These are phyloP conservation scores for Oryza coarctata DNA, from an alignment of 176 grass and related monocot genomes.

Conservation along the genomic window DNA sequence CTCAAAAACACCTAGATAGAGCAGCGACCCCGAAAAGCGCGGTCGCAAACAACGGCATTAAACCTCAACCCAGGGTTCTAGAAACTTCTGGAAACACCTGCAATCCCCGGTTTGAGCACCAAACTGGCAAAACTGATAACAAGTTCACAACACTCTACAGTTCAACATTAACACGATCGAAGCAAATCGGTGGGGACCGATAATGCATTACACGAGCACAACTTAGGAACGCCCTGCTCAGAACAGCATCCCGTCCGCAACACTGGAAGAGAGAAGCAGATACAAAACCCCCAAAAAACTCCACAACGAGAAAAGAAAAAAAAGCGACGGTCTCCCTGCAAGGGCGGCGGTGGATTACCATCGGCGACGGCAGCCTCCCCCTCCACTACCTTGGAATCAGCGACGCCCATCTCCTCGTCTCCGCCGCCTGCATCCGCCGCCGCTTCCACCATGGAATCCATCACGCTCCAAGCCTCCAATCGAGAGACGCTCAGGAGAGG, in stretches of 20 bases:
- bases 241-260: background rate
- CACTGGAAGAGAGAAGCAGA: background rate
- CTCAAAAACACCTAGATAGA: background rate
- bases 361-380: background rate
- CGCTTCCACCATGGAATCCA: background rate
- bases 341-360: slow-evolving; percentile 16
- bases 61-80: background rate
- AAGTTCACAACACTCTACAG: background rate
- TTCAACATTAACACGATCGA: background rate
- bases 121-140: background rate
- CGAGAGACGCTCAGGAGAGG: no score
- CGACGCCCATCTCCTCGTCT: background rate
- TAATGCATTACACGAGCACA: background rate
- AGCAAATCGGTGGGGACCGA: background rate
- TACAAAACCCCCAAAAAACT: background rate
- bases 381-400: background rate
- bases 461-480: no score
- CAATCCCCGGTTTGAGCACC: background rate
- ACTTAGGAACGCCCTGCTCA: background rate
- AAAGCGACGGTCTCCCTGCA: background rate
- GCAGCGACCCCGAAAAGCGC: background rate
- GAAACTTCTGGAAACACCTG: background rate
- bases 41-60: background rate
- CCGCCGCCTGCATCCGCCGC: background rate
- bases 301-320: no score